A percentile compares a stretch with the other conserved stretches of the same genome.
phyloP scores from a whole-genome alignment of 345 rosid species.

The Punica granatum region DNA sequence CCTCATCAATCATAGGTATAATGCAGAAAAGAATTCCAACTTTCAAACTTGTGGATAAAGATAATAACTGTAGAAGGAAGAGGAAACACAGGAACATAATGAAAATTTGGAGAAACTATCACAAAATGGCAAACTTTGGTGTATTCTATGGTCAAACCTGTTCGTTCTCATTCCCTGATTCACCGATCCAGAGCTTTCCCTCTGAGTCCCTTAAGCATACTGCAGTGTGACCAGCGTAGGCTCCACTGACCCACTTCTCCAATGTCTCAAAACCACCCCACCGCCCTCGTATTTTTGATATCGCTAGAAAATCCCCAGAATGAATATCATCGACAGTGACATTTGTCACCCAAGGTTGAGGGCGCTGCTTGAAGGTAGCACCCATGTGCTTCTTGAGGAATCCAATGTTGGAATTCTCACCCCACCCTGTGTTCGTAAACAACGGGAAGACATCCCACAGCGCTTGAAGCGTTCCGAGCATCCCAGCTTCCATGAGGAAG shows the following conservation, averaged over 20 bases:
- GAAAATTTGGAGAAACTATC: no score
- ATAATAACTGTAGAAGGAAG: neutral
- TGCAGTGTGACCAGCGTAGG: slow-evolving; percentile 96
- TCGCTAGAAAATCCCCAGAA: slow-evolving; percentile 85
- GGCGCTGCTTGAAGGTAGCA: slow-evolving; percentile 63
- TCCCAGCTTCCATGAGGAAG: slow-evolving; percentile 97
- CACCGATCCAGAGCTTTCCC: slow-evolving; percentile 95
- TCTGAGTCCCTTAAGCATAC: slow-evolving; percentile 83
- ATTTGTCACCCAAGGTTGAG: slow-evolving; percentile 27
- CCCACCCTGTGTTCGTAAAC: slow-evolving; percentile 95
- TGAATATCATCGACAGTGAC: slow-evolving; percentile 63
- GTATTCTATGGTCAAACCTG: slow-evolving; percentile 32
- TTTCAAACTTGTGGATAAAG: neutral
- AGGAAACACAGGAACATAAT: neutral
- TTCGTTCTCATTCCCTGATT: slow-evolving; percentile 93
- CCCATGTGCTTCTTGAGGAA: slow-evolving; percentile 91
- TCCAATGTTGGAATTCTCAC: slow-evolving; percentile 75
- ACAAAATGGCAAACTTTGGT: neutral
- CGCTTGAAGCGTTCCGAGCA: slow-evolving; percentile 86
- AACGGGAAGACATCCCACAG: slow-evolving; percentile 96
- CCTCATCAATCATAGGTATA: neutral
- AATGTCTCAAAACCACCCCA: slow-evolving; percentile 83
- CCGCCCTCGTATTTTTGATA: slow-evolving; percentile 52
- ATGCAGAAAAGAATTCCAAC: neutral
- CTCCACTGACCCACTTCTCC: slow-evolving; percentile 99